A percentile compares a stretch with the other conserved stretches of the same genome.
These are phyloP conservation scores for Neurospora sp. DNA, from an alignment of 495 filamentous ascomycete species.

Conservation along the genomic window DNA sequence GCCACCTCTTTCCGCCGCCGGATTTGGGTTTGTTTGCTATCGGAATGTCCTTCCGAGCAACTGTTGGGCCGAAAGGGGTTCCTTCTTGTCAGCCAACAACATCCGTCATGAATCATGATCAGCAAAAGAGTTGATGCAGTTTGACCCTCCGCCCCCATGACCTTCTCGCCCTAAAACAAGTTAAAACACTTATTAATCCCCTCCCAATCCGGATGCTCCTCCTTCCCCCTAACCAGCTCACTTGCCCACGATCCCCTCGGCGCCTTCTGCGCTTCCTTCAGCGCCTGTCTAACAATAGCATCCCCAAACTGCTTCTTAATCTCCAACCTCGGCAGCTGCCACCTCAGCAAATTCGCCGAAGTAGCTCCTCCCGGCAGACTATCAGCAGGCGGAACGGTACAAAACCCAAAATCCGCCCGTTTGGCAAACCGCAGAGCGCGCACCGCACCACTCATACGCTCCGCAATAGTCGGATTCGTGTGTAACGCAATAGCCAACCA, in stretches of 20 bases:
- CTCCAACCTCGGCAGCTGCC: slow-evolving; percentile 23
- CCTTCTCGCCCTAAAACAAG: too few relatives aligned
- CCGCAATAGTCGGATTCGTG: slow-evolving; percentile 33
- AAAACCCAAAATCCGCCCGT: slow-evolving; percentile 30
- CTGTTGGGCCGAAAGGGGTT: too few relatives aligned
- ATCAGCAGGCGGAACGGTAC: slow-evolving; percentile 1
- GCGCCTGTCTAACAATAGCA: slow-evolving; percentile 33
- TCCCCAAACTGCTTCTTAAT: slow-evolving; percentile 39
- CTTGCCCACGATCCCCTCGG: slow-evolving; percentile 27
- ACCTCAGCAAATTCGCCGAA: slow-evolving; percentile 15
- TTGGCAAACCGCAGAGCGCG: slow-evolving; percentile 29
- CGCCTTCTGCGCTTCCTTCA: slow-evolving; percentile 29
- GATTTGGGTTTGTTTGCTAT: too few relatives aligned
- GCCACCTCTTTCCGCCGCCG: too few relatives aligned
- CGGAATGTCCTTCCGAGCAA: too few relatives aligned
- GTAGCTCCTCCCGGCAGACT: slow-evolving; percentile 2
- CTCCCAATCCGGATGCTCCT: slow-evolving; percentile 22
- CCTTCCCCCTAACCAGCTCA: slow-evolving; percentile 20
- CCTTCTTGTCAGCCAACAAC: too few relatives aligned
- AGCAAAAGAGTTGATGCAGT: too few relatives aligned
- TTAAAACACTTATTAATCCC: slow-evolving; percentile 19
- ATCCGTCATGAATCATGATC: too few relatives aligned
- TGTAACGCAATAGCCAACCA: slow-evolving; percentile 40
- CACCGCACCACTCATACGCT: slow-evolving; percentile 28
- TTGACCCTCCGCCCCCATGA: too few relatives aligned